Conservation (phyloP, 192 early-diverging fungal genomes). For the Cladochytrium replicatum region DNA sequence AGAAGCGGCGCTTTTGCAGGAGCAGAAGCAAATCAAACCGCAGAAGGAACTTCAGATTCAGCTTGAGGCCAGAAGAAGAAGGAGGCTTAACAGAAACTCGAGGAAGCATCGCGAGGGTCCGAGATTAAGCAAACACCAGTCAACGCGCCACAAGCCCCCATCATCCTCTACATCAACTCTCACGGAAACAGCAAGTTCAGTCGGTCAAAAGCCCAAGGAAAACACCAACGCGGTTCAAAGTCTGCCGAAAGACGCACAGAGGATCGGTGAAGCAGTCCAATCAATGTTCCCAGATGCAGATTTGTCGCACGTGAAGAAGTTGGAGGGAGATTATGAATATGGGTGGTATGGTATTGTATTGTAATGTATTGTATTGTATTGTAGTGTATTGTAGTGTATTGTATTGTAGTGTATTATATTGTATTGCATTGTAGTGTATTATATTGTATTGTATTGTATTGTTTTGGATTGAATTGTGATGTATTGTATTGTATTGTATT, state of each 20-base stretch:
- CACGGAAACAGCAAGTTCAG: neutral
- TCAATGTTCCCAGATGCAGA: slow-evolving; percentile 62
- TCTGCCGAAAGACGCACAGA: neutral
- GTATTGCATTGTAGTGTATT: too few relatives aligned
- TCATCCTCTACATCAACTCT: neutral
- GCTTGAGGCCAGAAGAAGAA: neutral
- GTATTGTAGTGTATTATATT: too few relatives aligned
- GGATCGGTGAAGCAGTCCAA: slow-evolving; percentile 24
- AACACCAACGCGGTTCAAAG: neutral
- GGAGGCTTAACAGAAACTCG: slow-evolving; percentile 10
- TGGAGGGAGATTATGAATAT: too few relatives aligned
- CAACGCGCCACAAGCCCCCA: neutral
- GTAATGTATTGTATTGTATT: too few relatives aligned
- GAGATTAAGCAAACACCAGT: slow-evolving; percentile 15
- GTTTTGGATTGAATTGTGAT: too few relatives aligned
- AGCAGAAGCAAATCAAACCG: slow-evolving; percentile 23
- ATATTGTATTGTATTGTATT: too few relatives aligned
- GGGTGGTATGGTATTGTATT: too few relatives aligned
- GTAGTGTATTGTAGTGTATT: too few relatives aligned
- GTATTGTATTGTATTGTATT: too few relatives aligned
- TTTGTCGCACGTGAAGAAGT: slow-evolving; percentile 41
- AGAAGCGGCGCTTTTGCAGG: slow-evolving; percentile 29
- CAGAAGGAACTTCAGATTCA: slow-evolving; percentile 2
- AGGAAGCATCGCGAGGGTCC: slow-evolving; percentile 5
- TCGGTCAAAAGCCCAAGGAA: neutral